Evolutionary conservation across 352 stramenopile species (phyloP).

Genomic region (Globisporangium carolinianum): DNA sequence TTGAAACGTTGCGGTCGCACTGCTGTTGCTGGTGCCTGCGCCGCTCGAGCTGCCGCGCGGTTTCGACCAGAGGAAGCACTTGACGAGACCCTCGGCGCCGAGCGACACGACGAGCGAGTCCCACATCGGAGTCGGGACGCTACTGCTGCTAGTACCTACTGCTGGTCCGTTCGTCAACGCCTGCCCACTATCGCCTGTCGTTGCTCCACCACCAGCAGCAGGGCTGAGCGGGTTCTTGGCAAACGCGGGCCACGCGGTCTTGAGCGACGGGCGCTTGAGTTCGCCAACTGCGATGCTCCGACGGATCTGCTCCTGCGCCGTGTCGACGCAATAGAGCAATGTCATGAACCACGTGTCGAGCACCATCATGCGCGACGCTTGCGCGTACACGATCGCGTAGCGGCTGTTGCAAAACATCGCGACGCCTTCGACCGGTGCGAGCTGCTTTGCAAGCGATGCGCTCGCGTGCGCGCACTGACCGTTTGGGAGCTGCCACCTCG

Average conservation of each 20-base stretch:
- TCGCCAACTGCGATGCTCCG: constrained; percentile 58
- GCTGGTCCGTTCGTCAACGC: no score
- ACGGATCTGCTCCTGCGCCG: constrained; percentile 72
- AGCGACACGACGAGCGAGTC: constrained; percentile 72
- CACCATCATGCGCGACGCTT: constrained; percentile 70
- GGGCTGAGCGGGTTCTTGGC: constrained; percentile 2
- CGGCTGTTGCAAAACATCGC: constrained; percentile 68
- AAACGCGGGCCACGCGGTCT: neutral
- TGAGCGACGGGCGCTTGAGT: constrained; percentile 27
- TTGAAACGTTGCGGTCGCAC: constrained; percentile 22
- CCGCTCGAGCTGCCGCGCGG: constrained; percentile 26
- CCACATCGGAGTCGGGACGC: constrained; percentile 24
- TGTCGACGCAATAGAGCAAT: constrained; percentile 69
- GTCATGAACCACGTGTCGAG: constrained; percentile 71
- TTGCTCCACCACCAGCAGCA: neutral
- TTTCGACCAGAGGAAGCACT: constrained; percentile 78
- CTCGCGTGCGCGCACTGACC: constrained; percentile 49
- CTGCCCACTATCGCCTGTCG: neutral
- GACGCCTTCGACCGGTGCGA: constrained; percentile 58
- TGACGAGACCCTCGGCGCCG: constrained; percentile 65
- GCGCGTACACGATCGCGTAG: constrained; percentile 65
- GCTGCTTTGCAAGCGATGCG: constrained; percentile 40
- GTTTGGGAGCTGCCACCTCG: constrained; percentile 64
- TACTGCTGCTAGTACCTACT: neutral
- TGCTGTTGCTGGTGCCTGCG: constrained; percentile 5